These are phyloP conservation scores for Rhytidiadelphus loreus DNA, from an alignment of 225 moss, liverwort and hornwort genomes.

Conservation along the genomic window DNA sequence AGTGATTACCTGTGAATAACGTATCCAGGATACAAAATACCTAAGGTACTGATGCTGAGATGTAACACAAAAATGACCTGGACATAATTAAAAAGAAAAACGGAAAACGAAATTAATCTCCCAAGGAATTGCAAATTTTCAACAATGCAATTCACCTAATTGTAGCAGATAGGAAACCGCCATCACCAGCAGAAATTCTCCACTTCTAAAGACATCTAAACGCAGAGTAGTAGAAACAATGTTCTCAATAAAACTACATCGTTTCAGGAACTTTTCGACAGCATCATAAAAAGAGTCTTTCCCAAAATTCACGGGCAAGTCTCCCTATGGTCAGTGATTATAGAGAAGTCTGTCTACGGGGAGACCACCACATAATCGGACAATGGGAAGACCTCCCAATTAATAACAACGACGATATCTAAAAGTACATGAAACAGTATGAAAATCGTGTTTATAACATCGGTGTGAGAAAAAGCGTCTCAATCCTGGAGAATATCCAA, in stretches of 20 bases:
- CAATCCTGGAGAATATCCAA: background rate
- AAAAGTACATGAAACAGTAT: background rate
- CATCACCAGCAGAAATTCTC: background rate
- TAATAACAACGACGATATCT: background rate
- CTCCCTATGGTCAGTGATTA: background rate
- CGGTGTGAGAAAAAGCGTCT: background rate
- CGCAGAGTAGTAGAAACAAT: background rate
- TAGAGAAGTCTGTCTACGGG: too few relatives aligned
- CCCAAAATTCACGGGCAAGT: background rate
- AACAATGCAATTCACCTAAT: background rate
- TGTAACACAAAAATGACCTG: conserved; percentile 61
- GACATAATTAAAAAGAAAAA: background rate
- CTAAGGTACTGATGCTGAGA: conserved; percentile 45
- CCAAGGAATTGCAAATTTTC: background rate
- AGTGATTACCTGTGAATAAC: conserved; percentile 62
- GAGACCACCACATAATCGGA: background rate
- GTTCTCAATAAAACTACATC: background rate
- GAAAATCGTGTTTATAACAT: background rate
- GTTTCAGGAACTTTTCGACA: background rate
- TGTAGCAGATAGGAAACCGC: background rate
- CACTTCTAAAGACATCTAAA: background rate
- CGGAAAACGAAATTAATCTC: background rate
- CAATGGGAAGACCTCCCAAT: background rate
- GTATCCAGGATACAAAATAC: conserved; percentile 79
- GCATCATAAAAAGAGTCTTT: background rate